These are phyloP conservation scores for Chlamydomonas schloesseri DNA, from an alignment of 139 green algal species.

Conservation along the genomic window DNA sequence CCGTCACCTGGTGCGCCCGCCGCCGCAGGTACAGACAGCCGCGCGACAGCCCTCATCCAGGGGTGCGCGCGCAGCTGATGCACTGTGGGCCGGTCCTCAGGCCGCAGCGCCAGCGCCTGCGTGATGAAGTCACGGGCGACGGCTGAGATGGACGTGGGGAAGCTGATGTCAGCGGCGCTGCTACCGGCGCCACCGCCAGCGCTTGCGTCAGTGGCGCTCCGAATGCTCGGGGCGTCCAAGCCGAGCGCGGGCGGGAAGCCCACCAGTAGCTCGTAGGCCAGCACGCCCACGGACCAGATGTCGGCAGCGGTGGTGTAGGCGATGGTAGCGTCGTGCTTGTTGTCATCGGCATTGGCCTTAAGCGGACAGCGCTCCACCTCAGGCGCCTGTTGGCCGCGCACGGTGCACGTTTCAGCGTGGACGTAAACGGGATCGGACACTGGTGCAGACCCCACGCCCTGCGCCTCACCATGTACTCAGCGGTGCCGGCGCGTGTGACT, in stretches of 20 bases:
- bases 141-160: constrained; percentile 33
- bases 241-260: constrained; percentile 6
- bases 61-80: constrained; percentile 52
- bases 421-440: background rate
- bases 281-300: constrained; percentile 59
- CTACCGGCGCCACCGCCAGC: background rate
- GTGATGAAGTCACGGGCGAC: constrained; percentile 43
- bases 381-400: constrained; percentile 25
- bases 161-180: background rate
- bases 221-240: no score
- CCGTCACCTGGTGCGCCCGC: no score
- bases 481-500: constrained; percentile 17
- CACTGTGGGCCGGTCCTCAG: constrained; percentile 44
- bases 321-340: constrained; percentile 57
- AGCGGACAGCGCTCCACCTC: constrained; percentile 61
- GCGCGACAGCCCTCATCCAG: constrained; percentile 31
- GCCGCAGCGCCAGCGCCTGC: constrained; percentile 40
- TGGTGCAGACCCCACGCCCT: background rate
- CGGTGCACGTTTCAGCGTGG: no score
- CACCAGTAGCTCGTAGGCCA: constrained; percentile 69
- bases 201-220: background rate
- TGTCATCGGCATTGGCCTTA: constrained; percentile 57
- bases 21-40: no score
- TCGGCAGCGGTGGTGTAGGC: constrained; percentile 59
- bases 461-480: constrained; percentile 22